phyloP scores from a whole-genome alignment of 768 basidiomycete species.

The Termitomyces sp. region DNA sequence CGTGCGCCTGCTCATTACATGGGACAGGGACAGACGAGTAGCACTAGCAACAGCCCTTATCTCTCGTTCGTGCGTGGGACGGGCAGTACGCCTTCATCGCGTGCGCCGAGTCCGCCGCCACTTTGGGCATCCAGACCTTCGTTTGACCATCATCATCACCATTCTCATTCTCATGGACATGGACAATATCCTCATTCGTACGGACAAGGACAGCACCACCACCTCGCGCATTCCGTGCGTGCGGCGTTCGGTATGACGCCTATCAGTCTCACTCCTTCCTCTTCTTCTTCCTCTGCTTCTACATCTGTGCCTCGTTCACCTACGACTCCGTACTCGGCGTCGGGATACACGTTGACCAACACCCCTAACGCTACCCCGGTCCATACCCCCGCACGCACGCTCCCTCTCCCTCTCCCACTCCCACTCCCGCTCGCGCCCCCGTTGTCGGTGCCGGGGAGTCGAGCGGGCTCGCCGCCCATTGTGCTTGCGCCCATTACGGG shows the following conservation, averaged over 20 bases:
- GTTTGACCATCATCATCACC: slow-evolving; percentile 45
- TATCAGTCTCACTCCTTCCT: slow-evolving; percentile 29
- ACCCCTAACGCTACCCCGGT: too few relatives aligned
- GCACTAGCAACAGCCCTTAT: too few relatives aligned
- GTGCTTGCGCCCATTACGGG: slow-evolving; percentile 53
- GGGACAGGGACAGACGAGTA: too few relatives aligned
- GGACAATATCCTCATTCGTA: too few relatives aligned
- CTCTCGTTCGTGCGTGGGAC: slow-evolving; percentile 3
- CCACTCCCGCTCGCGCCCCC: slow-evolving; percentile 27
- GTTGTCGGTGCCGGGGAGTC: slow-evolving; percentile 49
- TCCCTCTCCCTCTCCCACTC: too few relatives aligned
- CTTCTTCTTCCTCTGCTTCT: background rate
- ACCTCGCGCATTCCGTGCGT: slow-evolving; percentile 80
- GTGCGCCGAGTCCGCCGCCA: slow-evolving; percentile 62
- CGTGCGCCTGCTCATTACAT: too few relatives aligned
- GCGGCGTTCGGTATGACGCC: slow-evolving; percentile 92
- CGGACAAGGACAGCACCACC: slow-evolving; percentile 43
- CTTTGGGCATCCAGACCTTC: slow-evolving; percentile 33
- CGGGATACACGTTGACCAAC: too few relatives aligned
- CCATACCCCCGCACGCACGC: background rate
- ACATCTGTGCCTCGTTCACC: background rate
- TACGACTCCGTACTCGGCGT: background rate
- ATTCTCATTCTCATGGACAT: too few relatives aligned
- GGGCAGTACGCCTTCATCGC: slow-evolving; percentile 46
- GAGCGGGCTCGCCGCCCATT: slow-evolving; percentile 68